Base-by-base conservation (phyloP, 1,139 yeast species). In the Geotrichum siamense region DNA sequence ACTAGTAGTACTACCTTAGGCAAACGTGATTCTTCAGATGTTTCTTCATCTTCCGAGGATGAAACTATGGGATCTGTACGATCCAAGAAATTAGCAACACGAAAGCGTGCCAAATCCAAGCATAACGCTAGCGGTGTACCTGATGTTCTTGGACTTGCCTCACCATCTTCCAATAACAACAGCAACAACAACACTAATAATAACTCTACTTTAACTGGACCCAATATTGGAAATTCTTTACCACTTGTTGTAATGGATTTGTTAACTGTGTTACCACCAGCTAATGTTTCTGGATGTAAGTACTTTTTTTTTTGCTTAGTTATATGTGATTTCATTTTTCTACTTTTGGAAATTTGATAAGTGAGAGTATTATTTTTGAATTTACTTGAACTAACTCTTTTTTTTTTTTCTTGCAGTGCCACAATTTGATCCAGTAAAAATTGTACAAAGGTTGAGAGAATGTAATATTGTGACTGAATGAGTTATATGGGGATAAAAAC, bases 261-360 rank as follows among this genome's bases (percentile, higher is more conserved):
- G 21, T 40, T 63, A 42, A 48, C 54, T 10, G 48, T 49, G 17
- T 53, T 63, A 9, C 67, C 67, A n/a, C 59, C 62, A 2, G 58
- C 62, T 10, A 47, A 51, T 16, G 41, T 55, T 3, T 59, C 61
- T 44, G 57, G 57, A 27, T 51, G 55, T 17, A 52, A 47, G 32
- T 31, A 22, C 15, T 49, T 47, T 32, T 27, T 12, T 29, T 5
- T 6, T 6, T 27, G 3, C n/a, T 38, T 31, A 25, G n/a, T 5
- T 13, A n/a, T 9, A 20, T 12, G 12, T n/a, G 13, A 28, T 10
- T 16, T 10, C 26, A 22, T 17, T 38, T 32, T 27, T 32, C 13
- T 31, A 1, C 19, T 30, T 21, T 19, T 28, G n/a, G n/a, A n/a
- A n/a, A n/a, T n/a, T n/a, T n/a, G n/a, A n/a, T n/a, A n/a, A n/a